Base-by-base conservation (phyloP, 805 yeast species). In the Middelhovenomyces tepae region DNA sequence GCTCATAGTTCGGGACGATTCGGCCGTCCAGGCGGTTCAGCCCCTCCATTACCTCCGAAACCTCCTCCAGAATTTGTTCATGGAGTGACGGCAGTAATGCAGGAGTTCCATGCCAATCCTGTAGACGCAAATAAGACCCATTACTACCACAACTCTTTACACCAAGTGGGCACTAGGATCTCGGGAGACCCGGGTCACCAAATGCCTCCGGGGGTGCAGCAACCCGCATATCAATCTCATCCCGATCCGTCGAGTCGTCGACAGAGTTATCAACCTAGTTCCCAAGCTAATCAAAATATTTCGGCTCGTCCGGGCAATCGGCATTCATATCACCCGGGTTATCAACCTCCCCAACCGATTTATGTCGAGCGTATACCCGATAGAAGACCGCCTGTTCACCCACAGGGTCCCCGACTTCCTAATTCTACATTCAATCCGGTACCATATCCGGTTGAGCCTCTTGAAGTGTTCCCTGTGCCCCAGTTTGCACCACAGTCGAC, bases 41-140 rank as follows among this genome's bases (percentile, higher is more conserved):
- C 39, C 9, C 47, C 47, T 7, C 46, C 46, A 7, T 28, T 44
- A 25, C 47, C 47, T 18, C 47, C 47, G 14, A 44, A 44, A 22
- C 47, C 47, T 7, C 46, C 46, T 3, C 32, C 37, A 6, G 43
- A 37, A 16, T 30, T 31, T 13, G 28, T 36, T 22, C 17, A 15
- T 10, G 19, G 33, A n/a, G 25, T 30, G 8, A 36, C 47, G n/a
- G 27, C 37, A 21, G 45, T 38, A 10, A 32, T 33, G 17, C 29
- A 31, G 4, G 43, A 42, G 37, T 42, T 41, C 31, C 32, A 34
- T 14, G 16, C 17, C 7, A 9, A 13, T 11, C 31, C n/a, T 14
- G 36, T 15, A 15, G n/a, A 19, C 33, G 27, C 8, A 20, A 22
- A 7, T 32, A n/a, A n/a, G n/a, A n/a, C n/a, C n/a, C n/a, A n/a